Percentiles rank a stretch among this genome's conserved stretches.
phyloP scores from a whole-genome alignment of 345 rosid species.

The Brassica incana region DNA sequence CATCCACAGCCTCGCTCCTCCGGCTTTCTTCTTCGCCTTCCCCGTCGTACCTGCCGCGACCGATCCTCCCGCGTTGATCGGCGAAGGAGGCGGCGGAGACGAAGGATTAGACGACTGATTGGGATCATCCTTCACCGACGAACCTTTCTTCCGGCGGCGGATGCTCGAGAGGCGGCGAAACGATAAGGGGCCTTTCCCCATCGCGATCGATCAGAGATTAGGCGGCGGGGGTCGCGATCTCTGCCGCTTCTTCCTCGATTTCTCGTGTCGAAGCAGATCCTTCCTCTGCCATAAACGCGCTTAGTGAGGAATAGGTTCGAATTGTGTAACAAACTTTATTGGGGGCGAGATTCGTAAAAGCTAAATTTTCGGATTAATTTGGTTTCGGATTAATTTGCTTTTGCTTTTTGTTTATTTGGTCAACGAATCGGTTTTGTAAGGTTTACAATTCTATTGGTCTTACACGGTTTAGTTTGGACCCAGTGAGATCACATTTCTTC shows the following conservation, averaged over 20 bases:
- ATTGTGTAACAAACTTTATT: not conserved
- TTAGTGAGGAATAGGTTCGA: not conserved
- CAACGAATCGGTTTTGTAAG: not conserved
- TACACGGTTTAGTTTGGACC: not conserved
- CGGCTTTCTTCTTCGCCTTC: constrained; percentile 85
- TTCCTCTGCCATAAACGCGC: not conserved
- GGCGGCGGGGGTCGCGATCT: not conserved
- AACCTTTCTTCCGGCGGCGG: constrained; percentile 46
- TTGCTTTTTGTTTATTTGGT: not conserved
- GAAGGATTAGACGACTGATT: constrained; percentile 16
- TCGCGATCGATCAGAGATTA: constrained; percentile 18
- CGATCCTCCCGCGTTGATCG: constrained; percentile 26
- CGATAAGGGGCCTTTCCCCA: constrained; percentile 54
- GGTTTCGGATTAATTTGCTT: too few relatives aligned
- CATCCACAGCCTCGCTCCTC: constrained; percentile 93
- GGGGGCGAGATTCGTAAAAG: not conserved
- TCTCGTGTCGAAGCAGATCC: constrained; percentile 6
- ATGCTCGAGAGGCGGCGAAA: constrained; percentile 51
- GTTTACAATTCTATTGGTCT: not conserved
- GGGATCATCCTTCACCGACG: constrained; percentile 28
- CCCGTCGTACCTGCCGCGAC: constrained; percentile 33
- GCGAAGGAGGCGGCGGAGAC: constrained; percentile 34
- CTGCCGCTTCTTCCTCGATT: constrained; percentile 12
- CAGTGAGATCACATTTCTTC: not conserved
- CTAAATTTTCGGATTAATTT: not conserved